Evolutionary conservation across 225 moss, liverwort and hornwort genomes (phyloP), one percentile per base, ranked within the genome.

Genomic region (Sphagnum contortum): DNA sequence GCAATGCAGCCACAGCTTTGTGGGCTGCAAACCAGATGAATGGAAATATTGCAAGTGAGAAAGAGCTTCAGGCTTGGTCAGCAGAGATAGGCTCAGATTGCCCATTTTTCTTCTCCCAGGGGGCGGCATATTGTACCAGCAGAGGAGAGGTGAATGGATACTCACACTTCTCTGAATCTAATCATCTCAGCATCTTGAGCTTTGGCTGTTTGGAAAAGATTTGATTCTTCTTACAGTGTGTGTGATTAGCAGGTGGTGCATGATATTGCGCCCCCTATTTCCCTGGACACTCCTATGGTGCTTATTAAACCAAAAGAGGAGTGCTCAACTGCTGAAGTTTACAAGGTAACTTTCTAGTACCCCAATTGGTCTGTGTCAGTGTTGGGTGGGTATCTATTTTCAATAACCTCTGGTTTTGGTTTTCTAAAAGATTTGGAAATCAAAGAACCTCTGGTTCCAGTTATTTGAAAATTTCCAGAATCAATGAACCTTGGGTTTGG

Each of bases 21-120:
- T 93, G 93, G 93, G 93, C 93, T 55, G 93, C 93, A 48, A 93
- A 93, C 77, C 79, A 83, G 72, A 73, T 90, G 73, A 87, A 81
- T 67, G 93, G 90, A 59, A 74, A 75, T 10, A 67, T 88, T 45
- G 90, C 75, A 14, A 84, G 75, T 71, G 93, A 93, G 65, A 84
- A 83, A 71, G 86, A 90, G 65, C 81, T 93, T 58, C 93, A 90
- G 68, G 93, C 77, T 62, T 93, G 93, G 93, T 93, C 93, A 61
- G 88, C 79, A 29, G 93, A 93, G 76, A 84, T 93, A 68, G 93
- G 93, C 51, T 83, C 93, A 13, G 93, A 93, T 70, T 82, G 90
- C 56, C 93, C 93, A 4, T 88, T 90, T 61, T 93, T 93, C 69
- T 90, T 93, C 73, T 93, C 93, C 29, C 86, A 73, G 64, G 93